Evolutionary conservation across 164 flowering plant genomes (phyloP), one percentile per base, ranked within the genome.

Genomic region (Berberis vulgaris): DNA sequence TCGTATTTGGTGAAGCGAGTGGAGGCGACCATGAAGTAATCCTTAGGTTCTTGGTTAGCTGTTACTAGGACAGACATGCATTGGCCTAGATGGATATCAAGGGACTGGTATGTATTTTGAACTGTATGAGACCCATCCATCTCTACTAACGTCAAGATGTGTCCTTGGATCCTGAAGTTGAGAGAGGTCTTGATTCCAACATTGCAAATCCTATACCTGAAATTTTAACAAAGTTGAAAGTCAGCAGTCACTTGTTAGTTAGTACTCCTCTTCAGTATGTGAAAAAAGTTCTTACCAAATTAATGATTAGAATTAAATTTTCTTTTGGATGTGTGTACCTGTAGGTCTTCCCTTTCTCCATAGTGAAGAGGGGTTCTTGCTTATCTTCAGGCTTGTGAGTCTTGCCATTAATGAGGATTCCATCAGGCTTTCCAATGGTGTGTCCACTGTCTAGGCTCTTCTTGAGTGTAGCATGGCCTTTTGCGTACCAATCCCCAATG

Each of bases 331-430:
- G 26, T 26, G 26, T 26, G 26, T 52, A 52, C 10, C 55, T 12
- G 13, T 52, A 52, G 55, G 55, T 52, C 55, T 52, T 52, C 7
- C 55, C 55, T 52, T 12, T 12, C 55, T 52, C 13, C 55, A 52
- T 52, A 3, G 55, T 52, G 55, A 52, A 52, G 3, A 7, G 13
- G n/a, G 55, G 55, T 11, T 52, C n/a, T 2, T 52, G 10, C 8
- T 52, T 11, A 7, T 52, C 55, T 52, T 52, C 13, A 10, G 7
- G 7, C 50, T 47, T 47, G 5, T 9, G 7, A 5, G 50, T 5
- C 50, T 52, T 52, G n/a, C 55, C 55, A 52, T 52, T 52, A 26
- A 52, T 52, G 55, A 52, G 55, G 55, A 52, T 26, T 52, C 55
- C 55, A 11, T 52, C 55, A 52, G 55, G 55, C n/a, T 26, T 52